Evolutionary conservation across 1,139 yeast species (phyloP).

Genomic region (Debaryomyces fabryi): DNA sequence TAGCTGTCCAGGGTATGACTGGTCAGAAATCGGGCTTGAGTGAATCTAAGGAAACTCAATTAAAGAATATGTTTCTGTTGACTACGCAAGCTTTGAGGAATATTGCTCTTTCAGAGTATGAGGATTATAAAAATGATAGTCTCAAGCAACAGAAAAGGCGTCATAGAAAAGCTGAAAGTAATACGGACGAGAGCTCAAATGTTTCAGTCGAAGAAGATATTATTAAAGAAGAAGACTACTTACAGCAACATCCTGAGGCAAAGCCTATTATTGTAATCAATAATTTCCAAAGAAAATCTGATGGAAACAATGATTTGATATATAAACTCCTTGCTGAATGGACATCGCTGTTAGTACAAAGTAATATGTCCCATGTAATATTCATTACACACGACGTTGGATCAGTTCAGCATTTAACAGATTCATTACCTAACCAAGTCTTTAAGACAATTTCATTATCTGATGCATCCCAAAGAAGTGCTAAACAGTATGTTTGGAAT

Average conservation of each 20-base stretch:
- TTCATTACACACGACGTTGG: conserved; percentile 86
- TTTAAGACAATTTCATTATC: conserved; percentile 74
- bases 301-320: conserved; percentile 61
- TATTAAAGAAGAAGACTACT: conserved; percentile 74
- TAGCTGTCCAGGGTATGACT: conserved; percentile 85
- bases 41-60: conserved; percentile 81
- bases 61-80: conserved; percentile 77
- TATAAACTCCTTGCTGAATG: conserved; percentile 82
- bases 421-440: conserved; percentile 82
- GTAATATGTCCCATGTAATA: conserved; percentile 87
- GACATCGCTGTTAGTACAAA: conserved; percentile 76
- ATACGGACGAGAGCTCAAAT: conserved; percentile 8
- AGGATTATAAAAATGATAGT: conserved; percentile 28
- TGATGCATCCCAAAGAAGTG: conserved; percentile 77
- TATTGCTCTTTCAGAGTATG: conserved; percentile 56
- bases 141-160: conserved; percentile 25
- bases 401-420: conserved; percentile 65
- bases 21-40: conserved; percentile 94
- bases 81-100: conserved; percentile 73
- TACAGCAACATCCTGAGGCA: conserved; percentile 82
- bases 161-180: conserved; percentile 18
- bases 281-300: conserved; percentile 64
- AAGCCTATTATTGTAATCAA: conserved; percentile 88
- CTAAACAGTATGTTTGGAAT: conserved; percentile 68
- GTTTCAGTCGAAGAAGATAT: conserved; percentile 12